Evolutionary conservation across 2,329 filamentous ascomycete genomes (phyloP), one percentile per base, ranked within the genome.

Genomic region (Canariomyces notabilis): DNA sequence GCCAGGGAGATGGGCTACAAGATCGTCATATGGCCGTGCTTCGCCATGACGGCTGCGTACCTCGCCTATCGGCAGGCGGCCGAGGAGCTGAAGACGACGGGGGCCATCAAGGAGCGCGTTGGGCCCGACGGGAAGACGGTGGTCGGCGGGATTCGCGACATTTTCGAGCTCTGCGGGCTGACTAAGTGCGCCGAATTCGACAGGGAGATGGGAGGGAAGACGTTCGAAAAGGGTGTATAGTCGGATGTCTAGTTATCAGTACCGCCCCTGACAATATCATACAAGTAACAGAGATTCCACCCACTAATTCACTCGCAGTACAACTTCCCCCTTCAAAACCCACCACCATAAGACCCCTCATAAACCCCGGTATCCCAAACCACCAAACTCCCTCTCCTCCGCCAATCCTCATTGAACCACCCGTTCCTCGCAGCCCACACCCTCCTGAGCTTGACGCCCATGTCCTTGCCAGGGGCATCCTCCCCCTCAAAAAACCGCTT

Each of bases 351-450:
- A 15, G 36, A 32, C 4, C 32, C 37, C 9, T 8, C 14, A 53
- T 65, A 66, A 15, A 69, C 46, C 4, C 68, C 67, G 3, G 73
- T 75, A 36, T 78, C 73, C 80, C 80, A 84, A 15, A 84, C 76
- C 21, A 82, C 67, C 53, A 84, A 66, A 51, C 69, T 67, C 1
- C 80, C 80, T 2, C 67, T 61, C 46, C 80, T 70, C 44, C 79
- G 68, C 64, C 68, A 72, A 59, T 84, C 80, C 59, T 83, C 80
- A 52, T 77, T 79, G 59, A 82, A 82, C 38, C 79, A 64, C 9
- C 78, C 80, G 58, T 83, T 84, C 64, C 73, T 79, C 2, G 68
- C 72, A 32, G 67, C 66, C 80, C 79, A 83, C 6, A 72, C 75
- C 52, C 71, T 69, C 11, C 50, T 67, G 8, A 76, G 57, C 46